Conservation (phyloP, 2,329 filamentous ascomycete species). For the Fusarium sp. region DNA sequence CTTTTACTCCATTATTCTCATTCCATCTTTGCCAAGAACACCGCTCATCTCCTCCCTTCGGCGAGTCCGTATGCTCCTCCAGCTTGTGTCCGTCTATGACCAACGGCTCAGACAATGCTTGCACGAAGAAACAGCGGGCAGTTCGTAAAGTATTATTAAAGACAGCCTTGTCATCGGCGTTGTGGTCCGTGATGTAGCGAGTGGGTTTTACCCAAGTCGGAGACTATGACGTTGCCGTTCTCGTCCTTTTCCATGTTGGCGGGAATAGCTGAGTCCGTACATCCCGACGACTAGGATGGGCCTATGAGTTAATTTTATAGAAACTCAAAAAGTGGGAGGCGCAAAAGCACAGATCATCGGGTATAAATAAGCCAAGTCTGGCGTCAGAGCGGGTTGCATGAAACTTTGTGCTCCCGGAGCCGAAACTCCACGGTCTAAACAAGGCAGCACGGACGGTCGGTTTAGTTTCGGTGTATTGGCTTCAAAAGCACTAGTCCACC, state of each 20-base stretch:
- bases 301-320: too few relatives aligned
- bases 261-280: too few relatives aligned
- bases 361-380: neutral
- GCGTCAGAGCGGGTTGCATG: neutral
- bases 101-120: neutral
- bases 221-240: neutral
- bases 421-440: neutral
- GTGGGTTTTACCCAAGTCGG: neutral
- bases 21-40: neutral
- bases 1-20: neutral
- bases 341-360: neutral
- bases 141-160: neutral
- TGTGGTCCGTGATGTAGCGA: conserved; percentile 4
- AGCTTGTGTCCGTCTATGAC: neutral
- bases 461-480: neutral
- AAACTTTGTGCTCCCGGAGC: neutral
- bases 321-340: too few relatives aligned
- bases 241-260: neutral
- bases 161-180: neutral
- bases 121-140: neutral
- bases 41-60: neutral
- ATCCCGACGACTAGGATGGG: too few relatives aligned
- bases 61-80: neutral
- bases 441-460: neutral
- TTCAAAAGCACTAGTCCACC: neutral